These are phyloP conservation scores for Wickerhamiella qilinensis DNA, from an alignment of 805 yeast genomes.

Conservation along the genomic window DNA sequence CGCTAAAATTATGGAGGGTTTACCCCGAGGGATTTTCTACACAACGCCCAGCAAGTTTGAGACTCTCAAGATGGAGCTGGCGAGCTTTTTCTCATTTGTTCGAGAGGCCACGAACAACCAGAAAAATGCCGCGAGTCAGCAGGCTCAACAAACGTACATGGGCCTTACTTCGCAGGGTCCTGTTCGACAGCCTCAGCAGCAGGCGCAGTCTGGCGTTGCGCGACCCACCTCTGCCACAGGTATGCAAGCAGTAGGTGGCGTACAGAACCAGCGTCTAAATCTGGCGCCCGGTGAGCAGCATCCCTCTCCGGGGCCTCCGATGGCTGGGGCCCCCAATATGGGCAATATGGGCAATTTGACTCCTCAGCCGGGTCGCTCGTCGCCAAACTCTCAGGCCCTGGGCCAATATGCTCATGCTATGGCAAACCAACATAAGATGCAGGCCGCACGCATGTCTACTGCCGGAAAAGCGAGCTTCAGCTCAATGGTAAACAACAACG, in stretches of 20 bases:
- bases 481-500: not conserved
- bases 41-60: constrained; percentile 61
- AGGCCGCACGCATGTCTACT: not conserved
- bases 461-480: not conserved
- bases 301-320: too few relatives aligned
- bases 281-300: too few relatives aligned
- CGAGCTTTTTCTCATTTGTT: constrained; percentile 58
- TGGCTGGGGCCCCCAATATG: too few relatives aligned
- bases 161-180: constrained; percentile 2
- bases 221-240: too few relatives aligned
- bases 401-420: constrained; percentile 6
- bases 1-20: constrained; percentile 54
- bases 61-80: constrained; percentile 55
- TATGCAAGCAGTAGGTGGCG: too few relatives aligned
- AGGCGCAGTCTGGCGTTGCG: constrained; percentile 21
- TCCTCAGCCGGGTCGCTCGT: too few relatives aligned
- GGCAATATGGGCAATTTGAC: too few relatives aligned
- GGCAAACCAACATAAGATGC: constrained; percentile 11
- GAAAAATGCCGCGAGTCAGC: constrained; percentile 10
- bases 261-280: too few relatives aligned
- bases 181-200: constrained; percentile 13
- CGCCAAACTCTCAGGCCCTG: constrained; percentile 9
- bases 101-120: constrained; percentile 34
- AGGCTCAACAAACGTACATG: constrained; percentile 12
- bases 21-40: constrained; percentile 46